Evolutionary conservation across 2,329 filamentous ascomycete species (phyloP), one percentile per base, ranked within the genome.

Genomic region (Trichoderma asperellum): DNA sequence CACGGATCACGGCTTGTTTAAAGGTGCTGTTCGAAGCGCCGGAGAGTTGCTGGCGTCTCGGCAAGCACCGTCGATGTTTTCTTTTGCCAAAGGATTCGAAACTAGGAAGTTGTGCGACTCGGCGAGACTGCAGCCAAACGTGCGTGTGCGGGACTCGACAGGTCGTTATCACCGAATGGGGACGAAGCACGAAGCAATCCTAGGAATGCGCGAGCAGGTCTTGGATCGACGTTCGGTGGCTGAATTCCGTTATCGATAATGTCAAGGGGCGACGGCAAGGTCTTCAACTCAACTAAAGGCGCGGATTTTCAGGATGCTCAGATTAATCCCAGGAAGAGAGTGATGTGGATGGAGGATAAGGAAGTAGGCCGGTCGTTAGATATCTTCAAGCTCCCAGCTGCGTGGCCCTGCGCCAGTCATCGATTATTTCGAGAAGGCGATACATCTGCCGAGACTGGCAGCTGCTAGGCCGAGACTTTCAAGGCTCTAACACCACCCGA

Each of bases 1-100:
- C 91, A 73, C 74, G 90, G 91, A 90, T 86, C 91, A 94, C 93
- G 92, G 93, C 93, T 78, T 94, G 77, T 94, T 96, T 94, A 93
- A 95, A 94, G 92, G 92, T 85, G 85, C 84, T 65, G 72, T 77
- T 79, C 74, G 73, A 76, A 76, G 78, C 80, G 80, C 77, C 74
- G 74, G 75, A 76, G 74, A 74, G 72, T 32, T 59, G 56, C 49
- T 27, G 49, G 53, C 53, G 58, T 40, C 68, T 58, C 64, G 29
- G n/a, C 11, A 37, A 55, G 12, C 61, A 61, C 40, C 7, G 21
- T 65, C 18, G 21, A 60, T 47, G 32, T 57, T 29, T 37, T 53
- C 60, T 60, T 49, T 24, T 21, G 32, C 24, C 43, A 2, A 14
- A 37, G 32, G 16, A 47, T 57, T 49, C 43, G 53, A 68, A n/a